Conservation (phyloP, 108 stramenopile genomes). For the Conticribra weissflogii region DNA sequence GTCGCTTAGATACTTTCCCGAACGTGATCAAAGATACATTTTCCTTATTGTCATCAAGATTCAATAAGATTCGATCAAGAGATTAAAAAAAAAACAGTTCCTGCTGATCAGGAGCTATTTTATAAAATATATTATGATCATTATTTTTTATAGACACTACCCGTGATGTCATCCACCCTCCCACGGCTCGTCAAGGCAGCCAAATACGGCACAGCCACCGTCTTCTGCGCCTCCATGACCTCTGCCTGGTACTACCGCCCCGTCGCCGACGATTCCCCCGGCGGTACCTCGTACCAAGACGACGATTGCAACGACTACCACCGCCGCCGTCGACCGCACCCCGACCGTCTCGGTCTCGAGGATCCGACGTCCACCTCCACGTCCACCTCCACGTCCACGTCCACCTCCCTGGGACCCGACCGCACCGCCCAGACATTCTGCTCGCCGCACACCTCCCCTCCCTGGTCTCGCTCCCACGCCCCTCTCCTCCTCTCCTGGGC, state of each 20-base stretch:
- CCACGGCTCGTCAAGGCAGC: conserved; percentile 12
- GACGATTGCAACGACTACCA: neutral
- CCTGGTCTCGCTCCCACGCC: conserved; percentile 41
- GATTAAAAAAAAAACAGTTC: too few relatives aligned
- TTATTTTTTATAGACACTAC: neutral
- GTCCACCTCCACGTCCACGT: neutral
- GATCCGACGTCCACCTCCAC: neutral
- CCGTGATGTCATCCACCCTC: conserved; percentile 11
- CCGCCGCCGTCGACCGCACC: neutral
- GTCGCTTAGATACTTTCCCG: too few relatives aligned
- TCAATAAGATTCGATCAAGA: too few relatives aligned
- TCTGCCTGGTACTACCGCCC: conserved; percentile 51
- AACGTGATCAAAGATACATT: too few relatives aligned
- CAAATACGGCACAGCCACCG: conserved; percentile 13
- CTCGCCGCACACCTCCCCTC: conserved; percentile 24
- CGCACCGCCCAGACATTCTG: conserved; percentile 29
- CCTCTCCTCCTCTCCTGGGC: conserved; percentile 40
- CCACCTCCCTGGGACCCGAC: neutral
- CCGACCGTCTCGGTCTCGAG: neutral
- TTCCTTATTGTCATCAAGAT: too few relatives aligned
- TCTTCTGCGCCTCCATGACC: conserved; percentile 32
- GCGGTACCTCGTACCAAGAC: neutral
- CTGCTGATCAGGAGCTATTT: too few relatives aligned
- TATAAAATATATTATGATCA: too few relatives aligned
- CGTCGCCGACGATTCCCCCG: conserved; percentile 22